phyloP scores from a whole-genome alignment of 225 moss, liverwort and hornwort species.

The Antitrichia curtipendula region DNA sequence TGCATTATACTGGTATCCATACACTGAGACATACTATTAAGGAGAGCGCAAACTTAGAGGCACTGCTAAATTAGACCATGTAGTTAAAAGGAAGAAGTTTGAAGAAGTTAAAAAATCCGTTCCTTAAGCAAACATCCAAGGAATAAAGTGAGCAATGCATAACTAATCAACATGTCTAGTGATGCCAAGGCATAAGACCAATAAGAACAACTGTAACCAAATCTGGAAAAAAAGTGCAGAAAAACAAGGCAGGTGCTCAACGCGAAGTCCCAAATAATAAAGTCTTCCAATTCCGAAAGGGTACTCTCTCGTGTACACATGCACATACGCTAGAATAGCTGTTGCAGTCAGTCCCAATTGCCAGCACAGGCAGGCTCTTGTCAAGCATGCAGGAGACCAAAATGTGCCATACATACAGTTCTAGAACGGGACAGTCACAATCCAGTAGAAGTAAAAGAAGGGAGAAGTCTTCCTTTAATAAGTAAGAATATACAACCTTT shows the following conservation, averaged over 20 bases:
- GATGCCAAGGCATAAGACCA: not conserved
- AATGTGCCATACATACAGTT: too few relatives aligned
- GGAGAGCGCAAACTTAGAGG: not conserved
- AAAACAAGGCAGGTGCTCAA: not conserved
- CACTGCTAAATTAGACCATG: not conserved
- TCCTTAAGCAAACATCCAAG: not conserved
- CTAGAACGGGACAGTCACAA: not conserved
- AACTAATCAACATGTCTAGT: not conserved
- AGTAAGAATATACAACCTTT: slow-evolving; percentile 36
- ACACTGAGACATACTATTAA: not conserved
- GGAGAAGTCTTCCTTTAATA: not conserved
- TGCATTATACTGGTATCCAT: not conserved
- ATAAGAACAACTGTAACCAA: not conserved
- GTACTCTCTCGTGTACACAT: not conserved
- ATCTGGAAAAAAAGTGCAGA: not conserved
- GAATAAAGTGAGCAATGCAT: too few relatives aligned
- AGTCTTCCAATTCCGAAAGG: not conserved
- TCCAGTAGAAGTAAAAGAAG: not conserved
- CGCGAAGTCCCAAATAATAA: not conserved
- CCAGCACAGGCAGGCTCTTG: not conserved
- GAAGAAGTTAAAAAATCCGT: too few relatives aligned
- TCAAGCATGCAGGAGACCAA: not conserved
- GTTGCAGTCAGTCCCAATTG: not conserved
- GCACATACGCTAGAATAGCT: not conserved
- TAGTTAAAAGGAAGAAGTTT: too few relatives aligned